A percentile compares a stretch with the other conserved stretches of the same genome.
Conservation (phyloP, 2,329 filamentous ascomycete species). For the Xylariaceae sp. region DNA sequence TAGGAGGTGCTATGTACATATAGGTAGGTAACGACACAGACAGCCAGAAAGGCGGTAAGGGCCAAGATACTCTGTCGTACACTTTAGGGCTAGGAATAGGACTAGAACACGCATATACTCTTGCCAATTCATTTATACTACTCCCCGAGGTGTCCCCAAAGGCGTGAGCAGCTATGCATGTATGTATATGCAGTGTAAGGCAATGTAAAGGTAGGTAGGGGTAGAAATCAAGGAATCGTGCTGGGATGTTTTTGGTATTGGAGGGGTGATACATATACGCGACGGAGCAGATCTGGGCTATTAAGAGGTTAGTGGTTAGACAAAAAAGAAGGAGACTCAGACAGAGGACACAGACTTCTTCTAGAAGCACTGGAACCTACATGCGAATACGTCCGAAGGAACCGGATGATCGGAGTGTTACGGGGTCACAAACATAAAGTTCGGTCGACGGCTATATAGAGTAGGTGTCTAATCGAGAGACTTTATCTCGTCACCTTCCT, state of each 20-base stretch:
- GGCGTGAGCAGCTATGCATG: conserved; percentile 18
- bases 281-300: not conserved
- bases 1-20: not conserved
- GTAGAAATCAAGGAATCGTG: conserved; percentile 13
- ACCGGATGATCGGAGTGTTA: conserved; percentile 23
- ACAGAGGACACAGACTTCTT: conserved; percentile 15
- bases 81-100: not conserved
- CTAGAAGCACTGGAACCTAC: conserved; percentile 27
- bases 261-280: not conserved
- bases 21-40: conserved; percentile 13
- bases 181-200: conserved; percentile 26
- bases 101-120: not conserved
- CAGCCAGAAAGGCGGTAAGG: conserved; percentile 26
- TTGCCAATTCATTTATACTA: not conserved
- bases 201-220: conserved; percentile 9
- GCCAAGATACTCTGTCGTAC: conserved; percentile 9
- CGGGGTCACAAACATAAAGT: conserved; percentile 12
- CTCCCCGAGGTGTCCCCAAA: conserved; percentile 29
- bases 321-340: not conserved
- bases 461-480: not conserved
- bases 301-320: too few species aligned
- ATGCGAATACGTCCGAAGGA: conserved; percentile 18
- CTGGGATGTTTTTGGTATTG: conserved; percentile 6
- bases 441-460: conserved; percentile 21
- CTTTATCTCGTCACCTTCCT: conserved; percentile 19